These are phyloP conservation scores for Brassica nigra DNA, from an alignment of 345 rosid species.

Conservation along the genomic window DNA sequence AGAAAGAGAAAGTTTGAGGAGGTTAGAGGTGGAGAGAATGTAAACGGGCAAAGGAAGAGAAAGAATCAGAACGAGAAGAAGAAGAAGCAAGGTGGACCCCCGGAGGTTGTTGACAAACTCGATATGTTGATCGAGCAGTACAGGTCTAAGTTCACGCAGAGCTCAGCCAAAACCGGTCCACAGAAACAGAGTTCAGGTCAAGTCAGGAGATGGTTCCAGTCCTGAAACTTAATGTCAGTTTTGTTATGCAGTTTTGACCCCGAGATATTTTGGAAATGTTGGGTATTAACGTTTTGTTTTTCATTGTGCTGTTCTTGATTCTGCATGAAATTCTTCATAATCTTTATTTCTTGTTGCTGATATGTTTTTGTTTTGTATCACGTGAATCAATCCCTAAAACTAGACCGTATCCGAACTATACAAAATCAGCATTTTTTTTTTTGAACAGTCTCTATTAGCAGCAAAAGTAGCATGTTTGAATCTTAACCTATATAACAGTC, in stretches of 20 bases:
- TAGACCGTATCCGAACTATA: neutral
- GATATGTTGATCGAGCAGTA: slow-evolving; percentile 73
- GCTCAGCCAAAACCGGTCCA: slow-evolving; percentile 48
- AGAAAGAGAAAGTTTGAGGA: slow-evolving; percentile 52
- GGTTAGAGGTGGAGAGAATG: slow-evolving; percentile 38
- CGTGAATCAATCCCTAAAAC: neutral
- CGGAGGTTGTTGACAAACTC: slow-evolving; percentile 61
- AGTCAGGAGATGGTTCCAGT: slow-evolving; percentile 69
- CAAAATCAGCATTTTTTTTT: neutral
- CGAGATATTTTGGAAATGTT: neutral
- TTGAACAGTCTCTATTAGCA: neutral
- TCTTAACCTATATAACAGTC: neutral
- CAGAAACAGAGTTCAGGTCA: slow-evolving; percentile 50
- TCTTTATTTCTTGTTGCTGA: neutral
- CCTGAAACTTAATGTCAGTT: slow-evolving; percentile 32
- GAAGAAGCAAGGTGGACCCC: slow-evolving; percentile 42
- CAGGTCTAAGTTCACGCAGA: slow-evolving; percentile 64
- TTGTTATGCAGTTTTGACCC: slow-evolving; percentile 7
- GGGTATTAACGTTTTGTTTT: neutral
- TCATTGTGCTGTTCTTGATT: neutral
- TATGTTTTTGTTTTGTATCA: neutral
- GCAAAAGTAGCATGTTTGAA: neutral
- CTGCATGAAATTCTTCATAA: neutral
- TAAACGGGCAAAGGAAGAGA: slow-evolving; percentile 45
- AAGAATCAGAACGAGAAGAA: slow-evolving; percentile 48